These are phyloP conservation scores for Penicillium flavigenum DNA, from an alignment of 495 filamentous ascomycete genomes.

Conservation along the genomic window DNA sequence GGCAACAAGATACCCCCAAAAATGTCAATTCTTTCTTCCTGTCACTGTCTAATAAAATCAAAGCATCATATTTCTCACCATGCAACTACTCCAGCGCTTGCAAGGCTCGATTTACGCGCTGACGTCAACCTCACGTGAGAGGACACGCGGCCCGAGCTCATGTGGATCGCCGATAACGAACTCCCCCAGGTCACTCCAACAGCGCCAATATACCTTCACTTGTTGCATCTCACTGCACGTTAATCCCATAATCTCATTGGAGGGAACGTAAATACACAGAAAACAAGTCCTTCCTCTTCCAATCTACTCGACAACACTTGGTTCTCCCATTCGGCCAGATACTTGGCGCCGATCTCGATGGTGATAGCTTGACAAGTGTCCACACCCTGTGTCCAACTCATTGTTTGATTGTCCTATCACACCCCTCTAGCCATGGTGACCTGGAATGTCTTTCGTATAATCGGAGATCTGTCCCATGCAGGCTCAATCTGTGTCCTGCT, in stretches of 20 bases:
- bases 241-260: not conserved
- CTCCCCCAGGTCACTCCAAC: conserved; percentile 11
- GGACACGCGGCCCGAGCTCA: conserved; percentile 19
- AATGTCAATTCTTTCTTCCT: not conserved
- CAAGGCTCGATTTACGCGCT: conserved; percentile 3
- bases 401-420: not conserved
- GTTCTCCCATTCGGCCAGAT: not conserved
- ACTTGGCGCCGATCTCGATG: not conserved
- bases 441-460: conserved; percentile 71
- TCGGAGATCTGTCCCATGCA: conserved; percentile 81
- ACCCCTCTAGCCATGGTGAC: conserved; percentile 26
- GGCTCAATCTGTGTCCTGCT: conserved; percentile 85
- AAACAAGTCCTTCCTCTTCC: not conserved
- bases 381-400: not conserved
- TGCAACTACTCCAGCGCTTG: not conserved
- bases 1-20: not conserved
- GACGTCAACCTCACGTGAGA: conserved; percentile 33
- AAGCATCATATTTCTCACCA: not conserved
- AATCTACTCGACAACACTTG: not conserved
- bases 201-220: conserved; percentile 8
- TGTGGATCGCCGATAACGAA: conserved; percentile 16
- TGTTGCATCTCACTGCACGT: not conserved
- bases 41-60: not conserved
- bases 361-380: conserved; percentile 8
- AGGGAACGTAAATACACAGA: not conserved